Conservation (phyloP, 2,329 filamentous ascomycete genomes). For the Botryotinia convoluta region DNA sequence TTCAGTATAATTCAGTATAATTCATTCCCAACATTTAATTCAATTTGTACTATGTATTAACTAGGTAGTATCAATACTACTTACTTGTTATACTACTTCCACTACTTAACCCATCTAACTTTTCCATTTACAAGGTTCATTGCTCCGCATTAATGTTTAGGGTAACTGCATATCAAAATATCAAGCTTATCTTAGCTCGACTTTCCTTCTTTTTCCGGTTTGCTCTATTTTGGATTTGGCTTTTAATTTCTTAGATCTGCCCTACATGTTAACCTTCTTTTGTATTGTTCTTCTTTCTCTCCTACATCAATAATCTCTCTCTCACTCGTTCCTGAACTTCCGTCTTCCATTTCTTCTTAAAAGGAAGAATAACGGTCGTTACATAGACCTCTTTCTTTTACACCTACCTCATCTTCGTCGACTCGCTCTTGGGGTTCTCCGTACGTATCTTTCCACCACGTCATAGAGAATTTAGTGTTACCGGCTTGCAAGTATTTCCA, state of each 20-base stretch:
- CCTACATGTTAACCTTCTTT: background rate
- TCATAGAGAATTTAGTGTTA: background rate
- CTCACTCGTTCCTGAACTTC: background rate
- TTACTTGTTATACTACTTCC: too few species aligned
- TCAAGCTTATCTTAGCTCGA: conserved; percentile 2
- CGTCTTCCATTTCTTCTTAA: background rate
- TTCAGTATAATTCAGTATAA: background rate
- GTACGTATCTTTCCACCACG: background rate
- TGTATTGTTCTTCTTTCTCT: background rate
- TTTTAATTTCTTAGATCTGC: background rate
- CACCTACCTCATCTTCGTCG: background rate
- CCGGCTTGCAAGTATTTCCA: background rate
- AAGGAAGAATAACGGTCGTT: background rate
- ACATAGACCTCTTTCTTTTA: background rate
- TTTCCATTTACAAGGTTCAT: background rate
- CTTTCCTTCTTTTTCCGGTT: background rate
- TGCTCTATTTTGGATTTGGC: background rate
- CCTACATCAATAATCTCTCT: background rate
- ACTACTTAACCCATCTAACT: background rate
- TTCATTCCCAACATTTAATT: background rate
- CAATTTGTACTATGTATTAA: background rate
- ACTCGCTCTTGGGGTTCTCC: background rate
- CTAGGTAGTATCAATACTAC: too few species aligned
- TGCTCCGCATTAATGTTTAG: background rate
- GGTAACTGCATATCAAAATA: conserved; percentile 8